phyloP scores from a whole-genome alignment of 139 green algal genomes.

The Eudorina sp. region DNA sequence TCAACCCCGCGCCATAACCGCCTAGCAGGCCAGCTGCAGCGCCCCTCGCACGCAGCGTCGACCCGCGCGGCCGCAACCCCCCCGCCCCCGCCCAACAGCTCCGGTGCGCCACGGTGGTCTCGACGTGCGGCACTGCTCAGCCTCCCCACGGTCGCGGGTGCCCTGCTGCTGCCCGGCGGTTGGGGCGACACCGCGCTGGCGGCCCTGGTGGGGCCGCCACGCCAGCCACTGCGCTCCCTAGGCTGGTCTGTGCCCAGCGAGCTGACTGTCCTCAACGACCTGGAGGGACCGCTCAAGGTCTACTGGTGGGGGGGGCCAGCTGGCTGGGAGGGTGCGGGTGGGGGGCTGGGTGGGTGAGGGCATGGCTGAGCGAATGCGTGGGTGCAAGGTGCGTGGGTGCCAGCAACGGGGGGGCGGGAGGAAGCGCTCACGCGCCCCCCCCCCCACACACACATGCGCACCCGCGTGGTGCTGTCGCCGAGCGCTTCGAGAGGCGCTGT shows the following conservation, averaged over 20 bases:
- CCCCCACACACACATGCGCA: too few relatives aligned
- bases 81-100: neutral
- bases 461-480: too few relatives aligned
- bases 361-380: too few relatives aligned
- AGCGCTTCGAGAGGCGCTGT: too few relatives aligned
- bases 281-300: slow-evolving; percentile 31
- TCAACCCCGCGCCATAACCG: too few relatives aligned
- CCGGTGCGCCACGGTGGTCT: neutral
- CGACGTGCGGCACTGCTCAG: slow-evolving; percentile 16
- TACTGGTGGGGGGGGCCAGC: slow-evolving; percentile 1
- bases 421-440: too few relatives aligned
- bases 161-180: slow-evolving; percentile 1
- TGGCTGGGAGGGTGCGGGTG: neutral
- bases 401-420: too few relatives aligned
- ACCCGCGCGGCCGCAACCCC: too few relatives aligned
- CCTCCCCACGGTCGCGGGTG: neutral
- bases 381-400: too few relatives aligned
- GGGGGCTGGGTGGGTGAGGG: neutral
- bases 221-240: neutral
- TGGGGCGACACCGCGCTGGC: neutral
- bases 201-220: neutral
- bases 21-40: too few relatives aligned
- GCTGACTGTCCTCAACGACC: slow-evolving; percentile 39
- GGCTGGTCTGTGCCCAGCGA: slow-evolving; percentile 24
- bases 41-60: too few relatives aligned